Percentiles rank a stretch among this genome's conserved stretches.
Conservation (phyloP, 352 stramenopile species). For the Phytophthora hybrid region DNA sequence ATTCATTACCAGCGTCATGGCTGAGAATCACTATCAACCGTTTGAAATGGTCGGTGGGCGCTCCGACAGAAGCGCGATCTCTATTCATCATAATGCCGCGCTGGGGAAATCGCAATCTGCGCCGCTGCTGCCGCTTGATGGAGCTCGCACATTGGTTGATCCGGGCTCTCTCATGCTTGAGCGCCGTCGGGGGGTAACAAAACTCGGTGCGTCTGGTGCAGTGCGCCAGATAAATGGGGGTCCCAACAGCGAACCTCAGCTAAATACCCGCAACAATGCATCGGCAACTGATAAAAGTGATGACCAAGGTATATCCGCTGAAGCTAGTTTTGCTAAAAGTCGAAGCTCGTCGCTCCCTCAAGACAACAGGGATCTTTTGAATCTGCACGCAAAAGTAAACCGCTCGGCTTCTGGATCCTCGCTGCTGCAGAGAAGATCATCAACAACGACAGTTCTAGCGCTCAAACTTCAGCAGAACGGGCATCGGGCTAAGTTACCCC, state of each 20-base stretch:
- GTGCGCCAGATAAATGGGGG: slow-evolving; percentile 5
- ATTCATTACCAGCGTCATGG: slow-evolving; percentile 61
- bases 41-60: slow-evolving; percentile 16
- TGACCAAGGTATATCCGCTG: background rate
- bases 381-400: slow-evolving; percentile 9
- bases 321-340: background rate
- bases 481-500: slow-evolving; percentile 17
- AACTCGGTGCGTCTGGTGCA: background rate
- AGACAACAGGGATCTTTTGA: slow-evolving; percentile 9
- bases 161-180: slow-evolving; percentile 50
- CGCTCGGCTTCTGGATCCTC: slow-evolving; percentile 18
- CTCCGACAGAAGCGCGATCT: background rate
- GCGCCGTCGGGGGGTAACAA: slow-evolving; percentile 21
- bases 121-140: slow-evolving; percentile 34
- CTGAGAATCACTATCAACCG: slow-evolving; percentile 26
- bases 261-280: background rate
- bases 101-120: slow-evolving; percentile 46
- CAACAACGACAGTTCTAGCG: slow-evolving; percentile 7
- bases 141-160: slow-evolving; percentile 45
- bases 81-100: background rate
- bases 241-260: background rate
- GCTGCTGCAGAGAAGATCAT: slow-evolving; percentile 18
- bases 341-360: slow-evolving; percentile 20
- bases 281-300: background rate
- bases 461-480: slow-evolving; percentile 16